Evolutionary conservation across 768 basidiomycete species (phyloP), one percentile per base, ranked within the genome.

Genomic region (Lepiota subincarnata): DNA sequence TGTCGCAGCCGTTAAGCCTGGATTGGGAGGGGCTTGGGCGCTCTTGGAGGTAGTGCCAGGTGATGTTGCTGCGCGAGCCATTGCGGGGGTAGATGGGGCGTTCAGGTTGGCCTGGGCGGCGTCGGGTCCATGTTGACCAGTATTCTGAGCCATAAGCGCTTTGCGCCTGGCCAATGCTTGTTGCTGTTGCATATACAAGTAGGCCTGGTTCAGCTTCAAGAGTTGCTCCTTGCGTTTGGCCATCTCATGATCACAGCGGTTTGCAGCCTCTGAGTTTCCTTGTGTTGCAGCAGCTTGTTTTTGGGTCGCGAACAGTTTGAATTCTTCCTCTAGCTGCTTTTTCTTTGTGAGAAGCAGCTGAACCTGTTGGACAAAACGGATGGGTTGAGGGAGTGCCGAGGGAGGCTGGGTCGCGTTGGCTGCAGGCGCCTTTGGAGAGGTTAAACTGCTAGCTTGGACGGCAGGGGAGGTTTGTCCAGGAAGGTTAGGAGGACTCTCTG

Each of bases 381-480:
- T 47, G 31, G 66, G 16, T 50, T 57, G 50, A 38, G 65, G 41
- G 53, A 22, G 48, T 38, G 64, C 49, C 44, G 59, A 40, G 24
- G 62, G 45, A 55, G 60, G 16, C 55, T 57, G 26, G 55, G 62
- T n/a, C 64, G 62, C 7, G 56, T 54, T 45, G 11, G 50, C 18
- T 10, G 6, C 22, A 34, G 53, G 22, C 4, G 42, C 6, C 6
- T 6, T 14, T 8, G 31, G 53, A 2, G 45, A 40, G 18, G 53
- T 47, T 5, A 44, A 19, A 36, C 5, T 56, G 22, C 63, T 60
- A 16, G 62, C 46, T 31, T 62, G 65, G 18, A 54, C 62, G 44
- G 70, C 55, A 16, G 61, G 34, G 6, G 67, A 47, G 37, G 59
- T 31, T 31, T 31, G 31, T 11, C 31, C 31, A 31, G 8, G 31